These are phyloP conservation scores for Quercus bicolor DNA, from an alignment of 306 rosid genomes.

Conservation along the genomic window DNA sequence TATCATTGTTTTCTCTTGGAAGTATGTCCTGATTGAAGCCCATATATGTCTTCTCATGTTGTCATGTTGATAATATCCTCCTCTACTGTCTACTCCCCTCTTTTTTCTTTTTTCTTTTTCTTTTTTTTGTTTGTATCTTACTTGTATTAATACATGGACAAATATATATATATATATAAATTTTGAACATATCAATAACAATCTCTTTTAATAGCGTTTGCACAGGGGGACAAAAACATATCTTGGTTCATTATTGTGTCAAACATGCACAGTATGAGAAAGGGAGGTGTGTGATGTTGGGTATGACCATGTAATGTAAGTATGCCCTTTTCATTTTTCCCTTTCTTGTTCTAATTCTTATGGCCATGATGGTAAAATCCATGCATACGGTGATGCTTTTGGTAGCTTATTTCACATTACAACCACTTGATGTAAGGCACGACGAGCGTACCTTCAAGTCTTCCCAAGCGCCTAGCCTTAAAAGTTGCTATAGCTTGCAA, in stretches of 20 bases:
- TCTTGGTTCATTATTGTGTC: constrained; percentile 52
- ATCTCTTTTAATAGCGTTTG: constrained; percentile 26
- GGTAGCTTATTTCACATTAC: background rate
- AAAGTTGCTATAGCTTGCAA: background rate
- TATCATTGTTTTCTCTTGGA: constrained; percentile 51
- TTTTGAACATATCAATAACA: constrained; percentile 26
- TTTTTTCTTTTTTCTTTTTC: background rate
- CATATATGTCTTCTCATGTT: constrained; percentile 48
- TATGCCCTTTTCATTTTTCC: too few species aligned
- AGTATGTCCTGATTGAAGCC: constrained; percentile 54
- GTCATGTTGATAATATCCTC: constrained; percentile 36
- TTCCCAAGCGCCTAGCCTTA: background rate
- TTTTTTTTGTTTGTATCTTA: constrained; percentile 37
- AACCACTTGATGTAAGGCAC: background rate
- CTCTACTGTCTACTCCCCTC: constrained; percentile 6
- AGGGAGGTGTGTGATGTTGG: constrained; percentile 62
- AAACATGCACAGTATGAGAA: constrained; percentile 32
- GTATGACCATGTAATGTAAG: constrained; percentile 23
- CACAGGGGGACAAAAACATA: constrained; percentile 52
- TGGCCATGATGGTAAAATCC: too few species aligned
- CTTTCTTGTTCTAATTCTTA: too few species aligned
- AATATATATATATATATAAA: constrained; percentile 1
- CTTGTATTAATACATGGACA: constrained; percentile 51
- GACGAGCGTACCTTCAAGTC: background rate
- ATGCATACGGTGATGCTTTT: too few species aligned